These are phyloP conservation scores for Hypoxylon fuscum DNA, from an alignment of 495 filamentous ascomycete genomes.

Conservation along the genomic window DNA sequence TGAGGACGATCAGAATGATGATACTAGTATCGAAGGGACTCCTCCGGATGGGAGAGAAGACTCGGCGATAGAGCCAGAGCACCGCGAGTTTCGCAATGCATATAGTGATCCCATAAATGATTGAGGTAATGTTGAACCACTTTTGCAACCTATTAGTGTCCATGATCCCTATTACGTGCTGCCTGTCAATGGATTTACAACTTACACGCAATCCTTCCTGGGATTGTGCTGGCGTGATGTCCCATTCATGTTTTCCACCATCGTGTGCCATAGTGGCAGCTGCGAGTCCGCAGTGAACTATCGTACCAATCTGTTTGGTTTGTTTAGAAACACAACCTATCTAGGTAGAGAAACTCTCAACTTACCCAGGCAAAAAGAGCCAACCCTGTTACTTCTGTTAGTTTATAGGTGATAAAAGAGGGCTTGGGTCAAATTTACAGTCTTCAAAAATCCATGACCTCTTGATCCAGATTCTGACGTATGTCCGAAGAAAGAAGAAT, in stretches of 20 bases:
- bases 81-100: slow-evolving; percentile 52
- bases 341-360: neutral
- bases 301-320: slow-evolving; percentile 11
- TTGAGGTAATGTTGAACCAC: slow-evolving; percentile 48
- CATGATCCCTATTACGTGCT: slow-evolving; percentile 1
- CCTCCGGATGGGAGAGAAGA: slow-evolving; percentile 47
- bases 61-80: slow-evolving; percentile 50
- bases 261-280: slow-evolving; percentile 42
- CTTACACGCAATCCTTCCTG: slow-evolving; percentile 32
- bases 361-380: neutral
- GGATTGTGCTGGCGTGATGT: slow-evolving; percentile 39
- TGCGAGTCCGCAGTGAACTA: slow-evolving; percentile 31
- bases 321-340: neutral
- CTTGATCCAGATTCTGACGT: slow-evolving; percentile 39
- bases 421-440: neutral
- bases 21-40: slow-evolving; percentile 46
- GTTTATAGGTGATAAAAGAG: neutral
- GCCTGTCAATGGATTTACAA: slow-evolving; percentile 9
- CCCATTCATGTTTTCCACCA: slow-evolving; percentile 48
- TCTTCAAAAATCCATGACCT: slow-evolving; percentile 46
- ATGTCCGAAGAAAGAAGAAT: slow-evolving; percentile 43
- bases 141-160: slow-evolving; percentile 20
- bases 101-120: slow-evolving; percentile 51
- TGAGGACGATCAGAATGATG: slow-evolving; percentile 44
- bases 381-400: neutral